Conservation (phyloP, 305 asterid species). For the Plantago rigida region DNA sequence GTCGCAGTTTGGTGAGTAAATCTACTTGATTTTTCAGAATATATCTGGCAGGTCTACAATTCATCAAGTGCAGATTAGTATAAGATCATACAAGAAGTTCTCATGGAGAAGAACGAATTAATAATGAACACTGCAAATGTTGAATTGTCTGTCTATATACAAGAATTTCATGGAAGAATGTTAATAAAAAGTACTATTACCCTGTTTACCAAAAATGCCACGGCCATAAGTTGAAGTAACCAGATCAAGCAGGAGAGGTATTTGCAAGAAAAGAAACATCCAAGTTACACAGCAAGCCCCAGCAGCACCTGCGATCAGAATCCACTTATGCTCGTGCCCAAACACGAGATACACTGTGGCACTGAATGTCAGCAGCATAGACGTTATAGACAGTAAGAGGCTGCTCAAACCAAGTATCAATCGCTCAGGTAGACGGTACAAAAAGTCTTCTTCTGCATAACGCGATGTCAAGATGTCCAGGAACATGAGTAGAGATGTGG, state of each 20-base stretch:
- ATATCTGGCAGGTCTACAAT: no score
- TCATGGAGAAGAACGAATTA: no score
- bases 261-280: conserved; percentile 14
- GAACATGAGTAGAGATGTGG: conserved; percentile 3
- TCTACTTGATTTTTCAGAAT: no score
- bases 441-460: conserved; percentile 14
- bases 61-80: no score
- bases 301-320: conserved; percentile 10
- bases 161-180: no score
- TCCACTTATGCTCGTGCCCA: neutral
- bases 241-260: conserved; percentile 11
- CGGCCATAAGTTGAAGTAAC: conserved; percentile 17
- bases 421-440: conserved; percentile 12
- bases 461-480: conserved; percentile 15
- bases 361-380: conserved; percentile 18
- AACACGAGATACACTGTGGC: conserved; percentile 9
- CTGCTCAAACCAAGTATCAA: conserved; percentile 16
- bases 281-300: conserved; percentile 7
- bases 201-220: conserved; percentile 16
- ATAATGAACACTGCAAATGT: no score
- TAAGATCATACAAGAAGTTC: no score
- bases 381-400: conserved; percentile 13
- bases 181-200: neutral
- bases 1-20: no score
- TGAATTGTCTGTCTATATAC: no score